Conservation (phyloP, 306 rosid species). For the Castanopsis chinensis region DNA sequence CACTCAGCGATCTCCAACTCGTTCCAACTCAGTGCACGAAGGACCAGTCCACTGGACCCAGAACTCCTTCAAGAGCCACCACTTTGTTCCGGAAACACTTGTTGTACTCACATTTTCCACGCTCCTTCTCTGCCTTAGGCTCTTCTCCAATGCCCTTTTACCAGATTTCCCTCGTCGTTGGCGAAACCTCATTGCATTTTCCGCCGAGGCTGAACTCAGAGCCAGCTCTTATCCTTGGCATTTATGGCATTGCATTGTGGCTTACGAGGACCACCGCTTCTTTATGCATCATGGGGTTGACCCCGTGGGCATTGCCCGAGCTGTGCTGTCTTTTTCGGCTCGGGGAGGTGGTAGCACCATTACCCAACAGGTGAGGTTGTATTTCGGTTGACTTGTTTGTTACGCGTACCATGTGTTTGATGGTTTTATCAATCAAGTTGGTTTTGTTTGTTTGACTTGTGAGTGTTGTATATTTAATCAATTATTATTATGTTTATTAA, state of each 20-base stretch:
- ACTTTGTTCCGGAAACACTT: constrained; percentile 1
- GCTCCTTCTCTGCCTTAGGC: constrained; percentile 18
- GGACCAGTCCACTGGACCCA: constrained; percentile 1
- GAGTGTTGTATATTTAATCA: neutral
- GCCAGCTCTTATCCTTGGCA: constrained; percentile 26
- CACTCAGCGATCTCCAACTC: neutral
- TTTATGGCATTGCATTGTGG: constrained; percentile 22
- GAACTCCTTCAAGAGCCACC: neutral
- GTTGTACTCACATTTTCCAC: constrained; percentile 10
- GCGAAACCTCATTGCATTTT: constrained; percentile 7
- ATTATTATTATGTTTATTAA: neutral
- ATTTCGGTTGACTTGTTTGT: neutral
- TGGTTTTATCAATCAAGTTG: constrained; percentile 1
- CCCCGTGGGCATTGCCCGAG: constrained; percentile 25
- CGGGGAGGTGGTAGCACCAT: constrained; percentile 37
- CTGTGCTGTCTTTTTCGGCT: constrained; percentile 23
- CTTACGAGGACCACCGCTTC: constrained; percentile 30
- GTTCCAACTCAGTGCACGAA: neutral
- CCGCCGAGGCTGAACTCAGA: constrained; percentile 22
- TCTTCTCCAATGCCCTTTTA: constrained; percentile 19
- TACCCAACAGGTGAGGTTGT: constrained; percentile 19
- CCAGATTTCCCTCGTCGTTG: constrained; percentile 30
- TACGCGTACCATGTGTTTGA: constrained; percentile 22
- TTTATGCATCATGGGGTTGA: constrained; percentile 29
- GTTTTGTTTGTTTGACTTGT: neutral